Base-by-base conservation (phyloP, 2,329 filamentous ascomycete genomes). In the Colletotrichum magnum region DNA sequence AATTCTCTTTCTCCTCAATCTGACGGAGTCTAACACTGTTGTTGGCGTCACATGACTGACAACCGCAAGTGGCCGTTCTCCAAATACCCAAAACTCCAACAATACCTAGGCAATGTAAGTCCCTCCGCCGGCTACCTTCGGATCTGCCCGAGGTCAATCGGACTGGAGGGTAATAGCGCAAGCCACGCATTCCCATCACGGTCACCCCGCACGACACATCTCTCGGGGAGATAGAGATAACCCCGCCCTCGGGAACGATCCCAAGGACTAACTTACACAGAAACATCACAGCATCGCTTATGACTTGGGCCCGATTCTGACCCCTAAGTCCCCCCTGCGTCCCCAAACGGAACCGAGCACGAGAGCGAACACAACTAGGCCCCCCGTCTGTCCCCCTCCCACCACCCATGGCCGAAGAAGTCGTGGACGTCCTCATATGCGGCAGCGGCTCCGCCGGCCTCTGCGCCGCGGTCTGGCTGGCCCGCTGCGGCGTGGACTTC, bases 381-480 rank as follows among this genome's bases (percentile, higher is more conserved):
- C 10, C 32, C 32, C 32, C 32, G 32, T 36, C 32, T 10, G 32
- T 10, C 10, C 24, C 16, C 16, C 12, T 7, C 43, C 16, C 53
- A 18, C 16, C 18, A 24, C 18, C 4, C 77, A 69, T 69, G 67
- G 4, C 62, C 4, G 67, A 69, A 53, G 36, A 69, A 13, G 41
- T 43, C 24, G 32, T 36, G 1, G 68, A 70, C 36, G 64, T 70
- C 24, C 43, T 70, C 4, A 64, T 70, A 18, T 68, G 64, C 53
- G 68, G 68, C 54, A 58, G 58, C 53, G 64, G 68, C 28, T 81
- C 81, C 10, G 79, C 80, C 24, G 81, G 81, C 12, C 73, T 84
- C 26, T 84, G 85, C 81, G 75, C 83, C 41, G 80, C 82, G 3
- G 64, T 79, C 6, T 85, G 82, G 80, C 75, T 85, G 68, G 79